These are phyloP conservation scores for Apiospora aurea DNA, from an alignment of 2,329 filamentous ascomycete genomes.

Conservation along the genomic window DNA sequence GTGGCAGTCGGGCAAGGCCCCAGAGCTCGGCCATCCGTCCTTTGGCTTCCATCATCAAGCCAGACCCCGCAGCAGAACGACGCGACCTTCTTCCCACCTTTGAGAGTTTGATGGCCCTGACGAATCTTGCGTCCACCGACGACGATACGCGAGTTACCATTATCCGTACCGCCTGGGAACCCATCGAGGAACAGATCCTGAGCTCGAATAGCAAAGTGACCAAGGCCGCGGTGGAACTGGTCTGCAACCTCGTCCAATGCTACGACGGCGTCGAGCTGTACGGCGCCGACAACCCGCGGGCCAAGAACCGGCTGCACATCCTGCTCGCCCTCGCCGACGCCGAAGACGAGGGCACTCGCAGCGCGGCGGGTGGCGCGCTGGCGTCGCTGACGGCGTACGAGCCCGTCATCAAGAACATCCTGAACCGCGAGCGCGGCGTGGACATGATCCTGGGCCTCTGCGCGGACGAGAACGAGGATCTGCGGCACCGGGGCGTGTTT, in stretches of 20 bases:
- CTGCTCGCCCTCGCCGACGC: conserved; percentile 87
- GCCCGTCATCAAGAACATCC: conserved; percentile 72
- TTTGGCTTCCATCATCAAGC: conserved; percentile 75
- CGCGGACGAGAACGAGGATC: conserved; percentile 71
- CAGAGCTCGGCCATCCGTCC: conserved; percentile 84
- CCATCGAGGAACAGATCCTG: conserved; percentile 84
- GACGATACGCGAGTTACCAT: conserved; percentile 72
- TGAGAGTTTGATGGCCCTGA: conserved; percentile 88
- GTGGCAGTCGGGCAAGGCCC: conserved; percentile 74
- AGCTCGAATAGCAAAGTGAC: conserved; percentile 77
- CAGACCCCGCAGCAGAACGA: conserved; percentile 66
- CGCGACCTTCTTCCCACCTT: conserved; percentile 88
- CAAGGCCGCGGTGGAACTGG: conserved; percentile 84
- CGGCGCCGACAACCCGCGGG: conserved; percentile 70
- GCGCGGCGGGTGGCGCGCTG: conserved; percentile 86
- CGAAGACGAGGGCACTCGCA: conserved; percentile 79
- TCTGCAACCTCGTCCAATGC: conserved; percentile 86
- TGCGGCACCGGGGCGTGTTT: conserved; percentile 77
- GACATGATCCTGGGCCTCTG: conserved; percentile 83
- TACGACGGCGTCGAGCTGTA: conserved; percentile 73
- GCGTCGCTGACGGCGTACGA: conserved; percentile 85
- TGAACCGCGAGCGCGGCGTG: conserved; percentile 75
- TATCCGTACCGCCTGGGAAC: conserved; percentile 75
- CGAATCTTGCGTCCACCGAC: conserved; percentile 87
- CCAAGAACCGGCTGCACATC: conserved; percentile 79